phyloP scores from a whole-genome alignment of 805 yeast genomes.

The Millerozyma miso region DNA sequence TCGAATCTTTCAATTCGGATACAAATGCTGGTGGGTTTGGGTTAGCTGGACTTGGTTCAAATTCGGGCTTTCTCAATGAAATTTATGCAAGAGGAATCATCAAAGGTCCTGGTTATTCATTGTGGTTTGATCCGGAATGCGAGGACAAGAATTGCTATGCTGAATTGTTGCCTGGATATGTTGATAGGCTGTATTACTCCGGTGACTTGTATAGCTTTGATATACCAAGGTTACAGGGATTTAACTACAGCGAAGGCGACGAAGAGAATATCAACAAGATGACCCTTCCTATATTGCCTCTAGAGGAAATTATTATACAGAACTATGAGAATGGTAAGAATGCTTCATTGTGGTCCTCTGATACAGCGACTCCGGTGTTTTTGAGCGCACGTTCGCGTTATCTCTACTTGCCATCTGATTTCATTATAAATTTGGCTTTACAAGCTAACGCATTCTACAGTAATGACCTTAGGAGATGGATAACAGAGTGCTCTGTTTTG shows the following conservation, averaged over 20 bases:
- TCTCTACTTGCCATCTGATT: slow-evolving; percentile 51
- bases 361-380: slow-evolving; percentile 45
- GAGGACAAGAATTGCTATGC: slow-evolving; percentile 18
- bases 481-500: slow-evolving; percentile 54
- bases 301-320: slow-evolving; percentile 20
- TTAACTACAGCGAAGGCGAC: slow-evolving; percentile 37
- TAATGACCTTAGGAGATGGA: slow-evolving; percentile 47
- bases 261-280: slow-evolving; percentile 11
- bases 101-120: slow-evolving; percentile 29
- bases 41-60: slow-evolving; percentile 23
- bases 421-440: slow-evolving; percentile 58
- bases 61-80: slow-evolving; percentile 25
- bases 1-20: slow-evolving; percentile 20
- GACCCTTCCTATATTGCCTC: slow-evolving; percentile 26
- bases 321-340: slow-evolving; percentile 34
- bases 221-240: slow-evolving; percentile 35
- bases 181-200: slow-evolving; percentile 41
- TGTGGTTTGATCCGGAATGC: slow-evolving; percentile 15
- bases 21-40: slow-evolving; percentile 33
- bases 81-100: slow-evolving; percentile 19
- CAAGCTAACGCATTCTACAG: slow-evolving; percentile 66
- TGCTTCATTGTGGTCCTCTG: slow-evolving; percentile 26
- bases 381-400: slow-evolving; percentile 52
- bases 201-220: slow-evolving; percentile 50
- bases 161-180: slow-evolving; percentile 53